Percentiles rank a stretch among this genome's conserved stretches.
Evolutionary conservation across 2,329 filamentous ascomycete species (phyloP).

Genomic region (Aspergillus amoenus): DNA sequence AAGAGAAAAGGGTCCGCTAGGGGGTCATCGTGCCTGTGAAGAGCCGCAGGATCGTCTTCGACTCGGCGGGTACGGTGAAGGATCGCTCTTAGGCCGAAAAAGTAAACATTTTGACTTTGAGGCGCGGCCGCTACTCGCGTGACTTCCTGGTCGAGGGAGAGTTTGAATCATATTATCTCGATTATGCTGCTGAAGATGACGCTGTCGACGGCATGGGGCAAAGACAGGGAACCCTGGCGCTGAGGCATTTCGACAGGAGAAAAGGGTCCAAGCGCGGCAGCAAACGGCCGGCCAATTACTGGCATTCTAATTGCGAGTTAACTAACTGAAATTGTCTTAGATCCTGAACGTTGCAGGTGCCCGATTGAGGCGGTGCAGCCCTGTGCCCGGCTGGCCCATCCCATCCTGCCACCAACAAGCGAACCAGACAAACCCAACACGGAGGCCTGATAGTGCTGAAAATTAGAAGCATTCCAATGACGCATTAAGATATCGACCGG

Average conservation of each 20-base stretch:
- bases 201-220: neutral
- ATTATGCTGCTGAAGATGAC: too few species aligned
- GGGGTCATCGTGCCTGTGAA: neutral
- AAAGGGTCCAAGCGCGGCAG: neutral
- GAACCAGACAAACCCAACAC: too few species aligned
- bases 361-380: neutral
- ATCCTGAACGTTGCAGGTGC: neutral
- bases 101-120: neutral
- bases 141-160: neutral
- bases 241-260: neutral
- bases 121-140: neutral
- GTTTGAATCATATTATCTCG: neutral
- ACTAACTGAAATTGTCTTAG: too few species aligned
- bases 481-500: neutral
- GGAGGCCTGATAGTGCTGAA: too few species aligned
- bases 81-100: neutral
- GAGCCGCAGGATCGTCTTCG: conserved; percentile 3
- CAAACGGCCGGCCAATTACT: too few species aligned
- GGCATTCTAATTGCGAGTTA: too few species aligned
- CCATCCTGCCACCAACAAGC: too few species aligned
- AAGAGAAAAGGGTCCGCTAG: neutral
- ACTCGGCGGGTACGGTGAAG: neutral
- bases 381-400: too few species aligned
- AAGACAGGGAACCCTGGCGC: neutral
- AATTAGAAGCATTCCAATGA: neutral